phyloP scores from a whole-genome alignment of 371 early-diverging fungal genomes.

The Mucor ambiguus region DNA sequence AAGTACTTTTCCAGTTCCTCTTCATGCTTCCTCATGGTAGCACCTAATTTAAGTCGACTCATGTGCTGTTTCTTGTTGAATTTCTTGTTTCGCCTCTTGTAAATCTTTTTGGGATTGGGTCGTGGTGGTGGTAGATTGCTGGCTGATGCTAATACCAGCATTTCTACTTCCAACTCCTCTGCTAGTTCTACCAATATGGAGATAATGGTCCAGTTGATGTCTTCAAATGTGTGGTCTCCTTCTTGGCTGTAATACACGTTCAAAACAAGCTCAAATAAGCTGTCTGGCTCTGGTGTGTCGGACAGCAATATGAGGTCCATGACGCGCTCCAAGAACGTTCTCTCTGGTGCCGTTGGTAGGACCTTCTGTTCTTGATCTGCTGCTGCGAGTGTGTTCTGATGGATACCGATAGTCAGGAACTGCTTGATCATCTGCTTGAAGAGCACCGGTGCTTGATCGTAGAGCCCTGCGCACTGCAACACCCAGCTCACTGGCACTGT shows the following conservation, averaged over 20 bases:
- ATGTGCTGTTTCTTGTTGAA: conserved; percentile 4
- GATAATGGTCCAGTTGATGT: conserved; percentile 17
- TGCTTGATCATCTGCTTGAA: conserved; percentile 39
- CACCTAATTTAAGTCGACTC: neutral
- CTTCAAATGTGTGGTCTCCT: neutral
- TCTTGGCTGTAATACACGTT: conserved; percentile 6
- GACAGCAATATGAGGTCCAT: conserved; percentile 43
- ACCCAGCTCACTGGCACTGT: conserved; percentile 40
- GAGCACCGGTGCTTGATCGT: conserved; percentile 43
- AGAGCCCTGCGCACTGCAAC: conserved; percentile 39
- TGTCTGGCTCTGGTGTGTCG: conserved; percentile 39
- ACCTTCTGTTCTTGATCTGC: neutral
- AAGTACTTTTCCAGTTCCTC: conserved; percentile 22
- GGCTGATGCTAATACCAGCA: neutral
- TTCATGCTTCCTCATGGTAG: conserved; percentile 16
- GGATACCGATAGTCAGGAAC: conserved; percentile 25
- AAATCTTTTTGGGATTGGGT: neutral
- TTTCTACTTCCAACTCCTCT: conserved; percentile 29
- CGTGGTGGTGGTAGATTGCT: neutral
- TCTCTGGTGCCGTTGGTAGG: neutral
- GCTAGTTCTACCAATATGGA: conserved; percentile 26
- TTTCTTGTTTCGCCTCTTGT: conserved; percentile 1
- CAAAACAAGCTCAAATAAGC: conserved; percentile 34
- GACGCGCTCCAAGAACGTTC: conserved; percentile 21
- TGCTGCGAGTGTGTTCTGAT: neutral